Percentiles rank a stretch among this genome's conserved stretches.
These are phyloP conservation scores for Ustulina deusta DNA, from an alignment of 2,329 filamentous ascomycete genomes.

Conservation along the genomic window DNA sequence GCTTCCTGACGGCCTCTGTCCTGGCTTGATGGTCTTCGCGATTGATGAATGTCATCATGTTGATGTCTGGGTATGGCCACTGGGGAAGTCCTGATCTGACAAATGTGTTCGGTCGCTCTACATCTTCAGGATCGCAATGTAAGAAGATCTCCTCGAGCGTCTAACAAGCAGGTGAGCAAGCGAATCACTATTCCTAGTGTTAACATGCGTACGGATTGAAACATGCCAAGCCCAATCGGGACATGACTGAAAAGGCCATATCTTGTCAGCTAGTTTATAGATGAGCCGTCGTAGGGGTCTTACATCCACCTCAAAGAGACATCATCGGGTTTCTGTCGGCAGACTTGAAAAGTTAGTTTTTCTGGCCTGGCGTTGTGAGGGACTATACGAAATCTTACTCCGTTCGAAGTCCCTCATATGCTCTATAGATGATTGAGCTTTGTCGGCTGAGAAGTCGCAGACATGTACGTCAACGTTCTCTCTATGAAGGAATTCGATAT, in stretches of 20 bases:
- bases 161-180: slow-evolving; percentile 6
- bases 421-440: background rate
- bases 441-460: slow-evolving; percentile 20
- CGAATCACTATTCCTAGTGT: background rate
- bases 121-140: slow-evolving; percentile 19
- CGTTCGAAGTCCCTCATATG: slow-evolving; percentile 15
- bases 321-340: slow-evolving; percentile 20
- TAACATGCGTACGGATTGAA: slow-evolving; percentile 24
- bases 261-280: background rate
- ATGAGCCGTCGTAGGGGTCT: background rate
- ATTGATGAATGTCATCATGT: slow-evolving; percentile 32
- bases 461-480: slow-evolving; percentile 20
- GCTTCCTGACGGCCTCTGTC: slow-evolving; percentile 13
- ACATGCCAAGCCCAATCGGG: slow-evolving; percentile 23
- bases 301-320: slow-evolving; percentile 30
- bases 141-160: slow-evolving; percentile 31
- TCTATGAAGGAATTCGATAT: slow-evolving; percentile 17
- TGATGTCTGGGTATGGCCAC: slow-evolving; percentile 28
- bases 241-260: slow-evolving; percentile 16
- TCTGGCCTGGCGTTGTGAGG: too few species aligned
- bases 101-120: slow-evolving; percentile 14
- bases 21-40: slow-evolving; percentile 18
- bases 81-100: slow-evolving; percentile 15
- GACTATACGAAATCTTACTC: slow-evolving; percentile 13
- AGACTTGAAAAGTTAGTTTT: slow-evolving; percentile 21